phyloP scores from a whole-genome alignment of 2,329 filamentous ascomycete species.

The Tolypocladium guangdongense region DNA sequence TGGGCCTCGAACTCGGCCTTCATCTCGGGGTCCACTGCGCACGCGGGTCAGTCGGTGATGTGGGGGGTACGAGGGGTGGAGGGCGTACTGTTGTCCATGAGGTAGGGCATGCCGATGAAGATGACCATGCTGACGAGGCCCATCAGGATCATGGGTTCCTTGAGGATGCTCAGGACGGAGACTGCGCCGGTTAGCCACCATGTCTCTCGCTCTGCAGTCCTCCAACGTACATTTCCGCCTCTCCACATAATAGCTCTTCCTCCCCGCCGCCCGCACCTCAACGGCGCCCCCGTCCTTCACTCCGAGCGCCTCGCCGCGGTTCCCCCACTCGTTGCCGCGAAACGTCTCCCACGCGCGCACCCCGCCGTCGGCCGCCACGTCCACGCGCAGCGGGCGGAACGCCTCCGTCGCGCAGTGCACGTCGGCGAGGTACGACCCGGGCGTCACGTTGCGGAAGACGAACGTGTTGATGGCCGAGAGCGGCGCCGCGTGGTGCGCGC shows the following conservation, averaged over 20 bases:
- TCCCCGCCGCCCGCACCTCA: slow-evolving; percentile 48
- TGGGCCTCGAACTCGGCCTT: slow-evolving; percentile 86
- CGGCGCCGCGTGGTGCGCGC: slow-evolving; percentile 38
- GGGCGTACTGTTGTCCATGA: slow-evolving; percentile 86
- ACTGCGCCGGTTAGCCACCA: slow-evolving; percentile 33
- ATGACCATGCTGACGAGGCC: slow-evolving; percentile 71
- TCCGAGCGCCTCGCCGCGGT: slow-evolving; percentile 56
- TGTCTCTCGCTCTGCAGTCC: not conserved
- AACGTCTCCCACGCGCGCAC: slow-evolving; percentile 74
- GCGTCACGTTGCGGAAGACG: slow-evolving; percentile 59
- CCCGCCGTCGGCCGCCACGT: slow-evolving; percentile 41
- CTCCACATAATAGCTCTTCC: slow-evolving; percentile 68
- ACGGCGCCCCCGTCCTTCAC: slow-evolving; percentile 37
- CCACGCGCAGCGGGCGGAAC: slow-evolving; percentile 73
- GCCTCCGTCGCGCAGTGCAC: slow-evolving; percentile 63
- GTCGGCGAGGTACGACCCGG: slow-evolving; percentile 71
- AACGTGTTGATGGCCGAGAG: slow-evolving; percentile 62
- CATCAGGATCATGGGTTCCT: slow-evolving; percentile 95
- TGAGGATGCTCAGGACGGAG: slow-evolving; percentile 70
- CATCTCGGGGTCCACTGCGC: slow-evolving; percentile 88
- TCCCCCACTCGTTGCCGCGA: slow-evolving; percentile 80
- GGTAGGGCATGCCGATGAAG: slow-evolving; percentile 86
- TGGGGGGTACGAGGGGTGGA: not conserved
- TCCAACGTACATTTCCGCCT: slow-evolving; percentile 58
- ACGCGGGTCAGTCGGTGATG: not conserved